Conservation (phyloP, 2,329 filamentous ascomycete species). For the Pyrenophora seminiperda region DNA sequence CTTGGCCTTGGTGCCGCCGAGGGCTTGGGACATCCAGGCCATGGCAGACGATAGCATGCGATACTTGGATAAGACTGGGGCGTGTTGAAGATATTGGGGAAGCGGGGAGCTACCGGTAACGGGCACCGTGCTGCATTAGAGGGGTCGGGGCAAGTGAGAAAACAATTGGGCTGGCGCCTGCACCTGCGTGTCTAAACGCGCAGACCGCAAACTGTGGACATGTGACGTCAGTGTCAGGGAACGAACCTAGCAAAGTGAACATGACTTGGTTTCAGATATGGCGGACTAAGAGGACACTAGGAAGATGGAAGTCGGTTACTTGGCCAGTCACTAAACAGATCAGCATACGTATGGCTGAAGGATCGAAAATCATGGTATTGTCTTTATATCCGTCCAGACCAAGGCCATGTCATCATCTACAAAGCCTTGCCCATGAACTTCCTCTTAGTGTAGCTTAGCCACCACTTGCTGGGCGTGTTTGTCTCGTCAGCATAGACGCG, state of each 20-base stretch:
- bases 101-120: background rate
- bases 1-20: background rate
- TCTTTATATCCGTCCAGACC: too few species aligned
- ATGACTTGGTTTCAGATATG: background rate
- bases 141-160: background rate
- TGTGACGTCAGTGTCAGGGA: conserved; percentile 1
- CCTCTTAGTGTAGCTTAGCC: conserved; percentile 97
- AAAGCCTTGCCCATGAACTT: conserved; percentile 96
- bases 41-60: background rate
- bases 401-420: conserved; percentile 17
- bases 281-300: background rate
- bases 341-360: background rate
- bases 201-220: background rate
- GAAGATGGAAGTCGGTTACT: background rate
- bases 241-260: background rate
- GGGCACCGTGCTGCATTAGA: background rate
- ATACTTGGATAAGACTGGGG: background rate
- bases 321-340: background rate
- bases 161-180: conserved; percentile 1
- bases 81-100: background rate
- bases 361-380: background rate
- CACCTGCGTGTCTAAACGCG: conserved; percentile 9
- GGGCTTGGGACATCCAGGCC: background rate
- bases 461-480: conserved; percentile 76
- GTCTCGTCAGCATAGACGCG: conserved; percentile 80